Base-by-base conservation (phyloP, 2,329 filamentous ascomycete species). In the Hypoxylon sp. region DNA sequence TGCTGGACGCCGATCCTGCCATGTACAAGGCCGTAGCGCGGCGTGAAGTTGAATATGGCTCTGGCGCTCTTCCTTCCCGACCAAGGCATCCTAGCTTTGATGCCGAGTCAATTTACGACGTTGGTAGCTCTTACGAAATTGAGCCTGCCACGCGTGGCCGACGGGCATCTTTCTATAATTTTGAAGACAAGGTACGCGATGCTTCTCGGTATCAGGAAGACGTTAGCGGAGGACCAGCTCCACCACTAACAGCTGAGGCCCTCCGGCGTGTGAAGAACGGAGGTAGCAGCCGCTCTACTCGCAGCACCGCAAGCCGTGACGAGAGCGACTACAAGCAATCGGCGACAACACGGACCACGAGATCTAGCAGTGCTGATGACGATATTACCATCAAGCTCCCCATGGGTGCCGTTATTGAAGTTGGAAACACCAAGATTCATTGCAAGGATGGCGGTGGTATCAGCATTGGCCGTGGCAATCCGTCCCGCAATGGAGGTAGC, bases 251-350 rank as follows among this genome's bases (percentile, higher is more conserved):
- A 2, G 84, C 84, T 1, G 88, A 89, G 62, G 79, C 81, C 11
- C 80, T 91, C 25, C 84, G 82, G 74, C 85, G 82, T 28, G 82
- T 78, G 68, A 83, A 81, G 73, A 82, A 80, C 68, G 83, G 80
- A 64, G 82, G 80, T 5, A 87, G 84, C 80, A 88, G 85, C 74
- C 83, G 83, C 23, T 89, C 85, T 41, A 89, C 83, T 57, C 84
- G 84, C 69, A 89, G 85, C 81, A 89, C 83, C 68, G 84, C 78
- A 21, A 90, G 88, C 75, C 87, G 83, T 46, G 89, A 90, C 72
- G 88, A 90, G 63, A 90, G 88, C 77, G 88, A 90, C 61, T 89
- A 85, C 76, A 84, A 84, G 70, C 85, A 86, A 68, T 90, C 87
- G 59, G 86, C 86, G 28, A 88, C 88, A 0, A 90, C 88, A 11